These are phyloP conservation scores for Canariomyces notabilis DNA, from an alignment of 2,329 filamentous ascomycete genomes.

Conservation along the genomic window DNA sequence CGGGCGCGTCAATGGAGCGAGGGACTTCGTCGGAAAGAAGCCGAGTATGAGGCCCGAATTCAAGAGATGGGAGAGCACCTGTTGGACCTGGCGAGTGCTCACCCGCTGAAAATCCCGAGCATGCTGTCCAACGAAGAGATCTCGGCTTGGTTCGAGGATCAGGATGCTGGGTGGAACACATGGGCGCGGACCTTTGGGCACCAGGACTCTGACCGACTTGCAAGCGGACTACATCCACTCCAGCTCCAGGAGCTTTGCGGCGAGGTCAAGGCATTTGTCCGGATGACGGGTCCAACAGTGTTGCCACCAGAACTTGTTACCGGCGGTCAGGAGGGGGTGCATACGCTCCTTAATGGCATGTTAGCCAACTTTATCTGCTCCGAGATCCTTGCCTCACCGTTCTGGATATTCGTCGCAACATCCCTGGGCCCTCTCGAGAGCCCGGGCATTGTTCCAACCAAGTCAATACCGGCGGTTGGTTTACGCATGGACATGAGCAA, in stretches of 20 bases:
- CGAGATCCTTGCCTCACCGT: slow-evolving; percentile 4
- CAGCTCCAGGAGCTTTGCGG: slow-evolving; percentile 12
- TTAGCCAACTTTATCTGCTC: slow-evolving; percentile 12
- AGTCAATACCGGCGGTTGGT: background rate
- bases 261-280: slow-evolving; percentile 10
- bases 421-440: slow-evolving; percentile 7
- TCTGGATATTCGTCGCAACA: slow-evolving; percentile 9
- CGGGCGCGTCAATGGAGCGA: slow-evolving; percentile 7
- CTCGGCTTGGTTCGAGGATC: slow-evolving; percentile 8
- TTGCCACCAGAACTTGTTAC: slow-evolving; percentile 1
- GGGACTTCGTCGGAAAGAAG: slow-evolving; percentile 10
- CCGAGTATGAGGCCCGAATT: slow-evolving; percentile 10
- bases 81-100: background rate
- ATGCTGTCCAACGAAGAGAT: slow-evolving; percentile 11
- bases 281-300: background rate
- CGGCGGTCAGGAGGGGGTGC: slow-evolving; percentile 6
- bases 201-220: slow-evolving; percentile 1
- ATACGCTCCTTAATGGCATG: slow-evolving; percentile 11
- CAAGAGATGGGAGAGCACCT: slow-evolving; percentile 11
- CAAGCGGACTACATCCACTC: slow-evolving; percentile 6
- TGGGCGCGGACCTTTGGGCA: slow-evolving; percentile 10
- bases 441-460: background rate
- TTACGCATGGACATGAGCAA: slow-evolving; percentile 11
- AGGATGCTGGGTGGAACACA: slow-evolving; percentile 1
- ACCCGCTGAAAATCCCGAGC: background rate